Conservation (phyloP, 2,329 filamentous ascomycete species). For the Ceratocystis diversiconidia region DNA sequence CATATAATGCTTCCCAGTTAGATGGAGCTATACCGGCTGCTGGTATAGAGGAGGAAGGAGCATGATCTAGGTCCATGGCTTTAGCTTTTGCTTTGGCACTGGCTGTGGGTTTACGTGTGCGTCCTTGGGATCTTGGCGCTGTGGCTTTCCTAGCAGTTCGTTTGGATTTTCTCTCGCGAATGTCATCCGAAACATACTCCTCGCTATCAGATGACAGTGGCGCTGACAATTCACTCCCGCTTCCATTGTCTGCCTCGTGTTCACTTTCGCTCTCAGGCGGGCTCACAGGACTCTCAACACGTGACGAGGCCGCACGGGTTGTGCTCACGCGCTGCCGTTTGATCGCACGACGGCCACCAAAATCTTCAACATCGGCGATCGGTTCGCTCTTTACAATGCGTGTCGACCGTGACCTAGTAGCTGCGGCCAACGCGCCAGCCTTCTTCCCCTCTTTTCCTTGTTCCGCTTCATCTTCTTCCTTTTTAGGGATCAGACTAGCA, state of each 20-base stretch:
- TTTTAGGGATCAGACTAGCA: neutral
- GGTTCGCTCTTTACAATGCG: constrained; percentile 6
- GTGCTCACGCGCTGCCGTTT: constrained; percentile 35
- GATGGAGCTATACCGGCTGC: constrained; percentile 37
- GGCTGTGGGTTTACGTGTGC: constrained; percentile 35
- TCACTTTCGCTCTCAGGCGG: neutral
- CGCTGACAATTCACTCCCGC: neutral
- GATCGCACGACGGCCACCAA: constrained; percentile 25
- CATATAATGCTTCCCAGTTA: constrained; percentile 76
- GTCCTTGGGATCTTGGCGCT: constrained; percentile 13
- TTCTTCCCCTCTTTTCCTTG: neutral
- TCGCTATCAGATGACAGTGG: constrained; percentile 13
- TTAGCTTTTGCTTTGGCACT: constrained; percentile 23
- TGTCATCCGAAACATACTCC: neutral
- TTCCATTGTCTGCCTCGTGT: neutral
- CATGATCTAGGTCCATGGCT: neutral
- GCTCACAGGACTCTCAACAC: neutral
- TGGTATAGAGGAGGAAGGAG: neutral
- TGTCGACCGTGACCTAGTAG: neutral
- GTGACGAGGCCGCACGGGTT: neutral
- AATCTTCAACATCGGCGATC: constrained; percentile 45
- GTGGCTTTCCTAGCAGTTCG: neutral
- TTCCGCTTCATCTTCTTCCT: neutral
- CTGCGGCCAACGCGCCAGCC: too few relatives aligned
- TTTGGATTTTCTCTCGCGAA: neutral